These are phyloP conservation scores for Rhynchosporium secalis DNA, from an alignment of 2,329 filamentous ascomycete genomes.

Conservation along the genomic window DNA sequence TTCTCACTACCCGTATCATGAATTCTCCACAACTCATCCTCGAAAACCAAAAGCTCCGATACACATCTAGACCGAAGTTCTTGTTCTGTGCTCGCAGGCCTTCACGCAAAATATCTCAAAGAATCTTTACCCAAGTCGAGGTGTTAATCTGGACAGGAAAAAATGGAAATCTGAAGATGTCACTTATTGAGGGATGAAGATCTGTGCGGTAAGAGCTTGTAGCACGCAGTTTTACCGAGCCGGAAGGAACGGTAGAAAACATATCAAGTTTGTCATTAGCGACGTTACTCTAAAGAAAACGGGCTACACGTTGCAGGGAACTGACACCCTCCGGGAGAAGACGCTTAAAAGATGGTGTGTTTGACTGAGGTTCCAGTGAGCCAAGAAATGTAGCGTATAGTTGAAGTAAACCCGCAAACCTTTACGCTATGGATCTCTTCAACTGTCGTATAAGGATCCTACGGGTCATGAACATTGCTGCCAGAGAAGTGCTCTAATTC, in stretches of 20 bases:
- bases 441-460: not conserved
- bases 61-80: not conserved
- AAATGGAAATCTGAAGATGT: not conserved
- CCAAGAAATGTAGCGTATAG: not conserved
- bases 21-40: constrained; percentile 1
- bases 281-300: not conserved
- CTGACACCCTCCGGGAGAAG: too few species aligned
- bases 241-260: not conserved
- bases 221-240: not conserved
- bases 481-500: not conserved
- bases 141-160: not conserved
- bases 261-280: not conserved
- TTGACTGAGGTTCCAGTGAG: not conserved
- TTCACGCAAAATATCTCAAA: not conserved
- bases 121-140: not conserved
- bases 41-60: not conserved
- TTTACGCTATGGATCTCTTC: constrained; percentile 2
- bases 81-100: not conserved
- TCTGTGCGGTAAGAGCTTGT: not conserved
- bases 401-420: not conserved
- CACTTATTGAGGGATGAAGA: not conserved
- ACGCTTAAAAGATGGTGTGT: too few species aligned
- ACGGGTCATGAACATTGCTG: not conserved
- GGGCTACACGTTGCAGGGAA: too few species aligned
- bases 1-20: not conserved